phyloP scores from a whole-genome alignment of 139 green algal species.

The Edaphochlamys debaryana region DNA sequence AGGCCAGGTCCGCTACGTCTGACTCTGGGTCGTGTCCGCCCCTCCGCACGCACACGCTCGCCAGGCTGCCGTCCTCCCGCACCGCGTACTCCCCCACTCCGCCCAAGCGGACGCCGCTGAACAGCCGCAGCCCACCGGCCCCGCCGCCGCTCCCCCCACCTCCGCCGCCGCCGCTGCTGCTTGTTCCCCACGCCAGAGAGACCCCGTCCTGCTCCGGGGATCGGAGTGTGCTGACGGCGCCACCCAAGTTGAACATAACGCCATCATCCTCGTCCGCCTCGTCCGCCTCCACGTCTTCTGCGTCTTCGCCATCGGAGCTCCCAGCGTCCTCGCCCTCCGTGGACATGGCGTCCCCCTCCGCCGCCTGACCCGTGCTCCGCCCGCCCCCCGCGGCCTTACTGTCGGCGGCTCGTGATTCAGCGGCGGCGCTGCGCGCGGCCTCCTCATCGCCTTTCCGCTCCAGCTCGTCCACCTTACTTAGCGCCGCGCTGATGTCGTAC shows the following conservation, averaged over 20 bases:
- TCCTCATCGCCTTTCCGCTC: too few species aligned
- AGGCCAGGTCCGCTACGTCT: slow-evolving; percentile 4
- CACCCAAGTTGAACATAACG: too few species aligned
- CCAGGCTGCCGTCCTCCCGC: slow-evolving; percentile 23
- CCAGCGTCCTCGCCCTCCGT: background rate
- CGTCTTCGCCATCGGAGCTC: background rate
- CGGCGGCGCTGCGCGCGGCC: too few species aligned
- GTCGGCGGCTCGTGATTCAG: too few species aligned
- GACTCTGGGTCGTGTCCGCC: slow-evolving; percentile 16
- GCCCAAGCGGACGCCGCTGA: slow-evolving; percentile 10
- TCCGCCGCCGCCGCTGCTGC: background rate
- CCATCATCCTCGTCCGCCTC: background rate
- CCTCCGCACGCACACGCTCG: background rate
- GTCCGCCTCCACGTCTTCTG: background rate
- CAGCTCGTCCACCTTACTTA: background rate
- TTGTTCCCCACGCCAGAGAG: slow-evolving; percentile 27
- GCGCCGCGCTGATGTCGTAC: background rate
- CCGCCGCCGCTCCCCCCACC: background rate
- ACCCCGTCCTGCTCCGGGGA: slow-evolving; percentile 9
- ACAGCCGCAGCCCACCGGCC: slow-evolving; percentile 1
- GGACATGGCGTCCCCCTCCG: background rate
- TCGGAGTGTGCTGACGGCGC: too few species aligned
- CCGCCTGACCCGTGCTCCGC: too few species aligned
- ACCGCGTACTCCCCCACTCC: slow-evolving; percentile 17
- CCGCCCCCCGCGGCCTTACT: too few species aligned